phyloP scores from a whole-genome alignment of 2,329 filamentous ascomycete species.

The Hypomyces rosellus region DNA sequence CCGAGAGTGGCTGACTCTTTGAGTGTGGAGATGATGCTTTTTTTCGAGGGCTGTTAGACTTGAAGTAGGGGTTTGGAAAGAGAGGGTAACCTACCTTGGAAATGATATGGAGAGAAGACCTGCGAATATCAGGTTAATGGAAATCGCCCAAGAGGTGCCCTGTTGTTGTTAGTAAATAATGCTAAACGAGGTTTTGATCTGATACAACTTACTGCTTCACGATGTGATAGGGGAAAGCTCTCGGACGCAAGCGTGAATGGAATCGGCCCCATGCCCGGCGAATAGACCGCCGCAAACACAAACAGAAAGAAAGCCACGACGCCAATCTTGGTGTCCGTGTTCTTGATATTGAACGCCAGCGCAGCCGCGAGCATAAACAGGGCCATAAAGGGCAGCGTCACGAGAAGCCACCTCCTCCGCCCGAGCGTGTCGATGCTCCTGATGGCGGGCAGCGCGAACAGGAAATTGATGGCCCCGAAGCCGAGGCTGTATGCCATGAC shows the following conservation, averaged over 20 bases:
- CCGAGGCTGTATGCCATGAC: slow-evolving; percentile 26
- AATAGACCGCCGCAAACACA: slow-evolving; percentile 37
- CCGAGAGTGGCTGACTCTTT: slow-evolving; percentile 33
- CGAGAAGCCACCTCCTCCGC: slow-evolving; percentile 36
- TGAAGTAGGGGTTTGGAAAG: not conserved
- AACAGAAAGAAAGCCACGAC: slow-evolving; percentile 33
- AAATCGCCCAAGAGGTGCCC: slow-evolving; percentile 42
- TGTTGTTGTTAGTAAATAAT: slow-evolving; percentile 17
- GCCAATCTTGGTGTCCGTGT: slow-evolving; percentile 17
- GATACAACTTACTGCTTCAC: slow-evolving; percentile 32
- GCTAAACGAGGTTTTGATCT: not conserved
- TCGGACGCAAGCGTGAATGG: slow-evolving; percentile 46
- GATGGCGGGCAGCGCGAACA: slow-evolving; percentile 34
- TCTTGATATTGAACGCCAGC: slow-evolving; percentile 24
- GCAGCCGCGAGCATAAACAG: slow-evolving; percentile 35
- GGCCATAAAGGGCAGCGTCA: slow-evolving; percentile 38
- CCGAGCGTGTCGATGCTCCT: slow-evolving; percentile 32
- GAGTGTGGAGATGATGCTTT: slow-evolving; percentile 18
- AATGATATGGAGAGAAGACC: slow-evolving; percentile 39
- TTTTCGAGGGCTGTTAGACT: not conserved
- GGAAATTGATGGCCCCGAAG: slow-evolving; percentile 35
- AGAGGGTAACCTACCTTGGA: slow-evolving; percentile 19
- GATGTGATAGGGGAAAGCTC: slow-evolving; percentile 42
- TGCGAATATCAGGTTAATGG: slow-evolving; percentile 41
- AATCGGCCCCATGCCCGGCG: slow-evolving; percentile 38